Percentiles rank a stretch among this genome's conserved stretches.
These are phyloP conservation scores for Sonneratia caseolaris DNA, from an alignment of 345 rosid species.

Conservation along the genomic window DNA sequence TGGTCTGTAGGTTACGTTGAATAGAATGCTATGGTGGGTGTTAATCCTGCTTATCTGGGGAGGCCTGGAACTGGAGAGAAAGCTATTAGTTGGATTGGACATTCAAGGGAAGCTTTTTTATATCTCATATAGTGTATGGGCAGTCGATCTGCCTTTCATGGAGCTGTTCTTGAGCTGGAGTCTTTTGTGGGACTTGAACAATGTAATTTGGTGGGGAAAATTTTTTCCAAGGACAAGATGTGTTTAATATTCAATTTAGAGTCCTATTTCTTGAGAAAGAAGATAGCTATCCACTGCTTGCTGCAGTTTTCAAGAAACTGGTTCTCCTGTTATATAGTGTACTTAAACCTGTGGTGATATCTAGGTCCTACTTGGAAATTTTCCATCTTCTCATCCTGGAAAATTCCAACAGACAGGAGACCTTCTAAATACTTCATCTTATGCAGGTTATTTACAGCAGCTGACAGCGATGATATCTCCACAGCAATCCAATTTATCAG, in stretches of 20 bases:
- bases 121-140: neutral
- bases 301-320: neutral
- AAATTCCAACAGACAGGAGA: conserved; percentile 18
- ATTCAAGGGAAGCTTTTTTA: neutral
- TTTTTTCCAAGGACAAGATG: neutral
- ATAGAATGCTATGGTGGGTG: neutral
- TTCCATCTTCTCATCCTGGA: neutral
- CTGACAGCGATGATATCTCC: conserved; percentile 90
- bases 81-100: neutral
- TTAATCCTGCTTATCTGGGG: neutral
- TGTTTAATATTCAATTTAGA: neutral
- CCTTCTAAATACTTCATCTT: conserved; percentile 22
- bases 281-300: neutral
- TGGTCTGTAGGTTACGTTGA: neutral
- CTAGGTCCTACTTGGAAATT: neutral
- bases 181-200: neutral
- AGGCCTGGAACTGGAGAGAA: neutral
- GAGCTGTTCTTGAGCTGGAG: neutral
- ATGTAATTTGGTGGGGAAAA: neutral
- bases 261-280: neutral
- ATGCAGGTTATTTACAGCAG: conserved; percentile 95
- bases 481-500: conserved; percentile 59
- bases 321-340: neutral
- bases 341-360: neutral
- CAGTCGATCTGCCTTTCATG: neutral